A percentile compares a stretch with the other conserved stretches of the same genome.
Evolutionary conservation across 164 flowering plant genomes (phyloP).

Genomic region (Tinospora cordifolia): DNA sequence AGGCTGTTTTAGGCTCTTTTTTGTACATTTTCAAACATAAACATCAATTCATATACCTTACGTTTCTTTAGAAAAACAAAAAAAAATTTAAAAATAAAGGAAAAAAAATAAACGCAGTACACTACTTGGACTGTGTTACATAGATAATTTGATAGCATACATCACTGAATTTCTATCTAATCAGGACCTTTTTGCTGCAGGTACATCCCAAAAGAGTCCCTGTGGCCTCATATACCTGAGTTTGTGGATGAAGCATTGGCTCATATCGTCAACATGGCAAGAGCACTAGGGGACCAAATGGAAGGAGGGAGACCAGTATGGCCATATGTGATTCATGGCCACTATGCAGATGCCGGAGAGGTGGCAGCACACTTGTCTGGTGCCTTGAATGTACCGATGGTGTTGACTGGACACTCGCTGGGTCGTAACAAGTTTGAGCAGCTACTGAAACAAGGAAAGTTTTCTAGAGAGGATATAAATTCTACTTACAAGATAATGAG

Average conservation of each 20-base stretch:
- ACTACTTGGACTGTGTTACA: background rate
- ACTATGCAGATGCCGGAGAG: slow-evolving; percentile 85
- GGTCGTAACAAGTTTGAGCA: slow-evolving; percentile 88
- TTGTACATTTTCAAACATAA: too few relatives aligned
- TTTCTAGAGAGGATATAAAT: slow-evolving; percentile 60
- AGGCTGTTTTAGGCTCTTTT: too few relatives aligned
- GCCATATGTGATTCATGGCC: slow-evolving; percentile 87
- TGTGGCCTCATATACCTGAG: slow-evolving; percentile 79
- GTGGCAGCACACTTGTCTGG: slow-evolving; percentile 68
- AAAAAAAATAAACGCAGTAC: too few relatives aligned
- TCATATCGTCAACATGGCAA: slow-evolving; percentile 68
- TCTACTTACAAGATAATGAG: slow-evolving; percentile 69
- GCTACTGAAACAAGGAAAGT: slow-evolving; percentile 69
- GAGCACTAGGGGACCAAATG: slow-evolving; percentile 55
- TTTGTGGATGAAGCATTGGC: slow-evolving; percentile 65
- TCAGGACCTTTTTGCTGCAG: slow-evolving; percentile 14
- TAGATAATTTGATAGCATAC: background rate
- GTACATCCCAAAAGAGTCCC: slow-evolving; percentile 67
- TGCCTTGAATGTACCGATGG: slow-evolving; percentile 73
- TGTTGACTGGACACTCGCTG: slow-evolving; percentile 72
- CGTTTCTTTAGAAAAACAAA: too few relatives aligned
- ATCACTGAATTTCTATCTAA: background rate
- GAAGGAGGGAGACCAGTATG: slow-evolving; percentile 53
- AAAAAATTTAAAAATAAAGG: too few relatives aligned
- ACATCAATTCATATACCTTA: too few relatives aligned